Base-by-base conservation (phyloP, 441 rosid genomes). In the Pelargonium australe region DNA sequence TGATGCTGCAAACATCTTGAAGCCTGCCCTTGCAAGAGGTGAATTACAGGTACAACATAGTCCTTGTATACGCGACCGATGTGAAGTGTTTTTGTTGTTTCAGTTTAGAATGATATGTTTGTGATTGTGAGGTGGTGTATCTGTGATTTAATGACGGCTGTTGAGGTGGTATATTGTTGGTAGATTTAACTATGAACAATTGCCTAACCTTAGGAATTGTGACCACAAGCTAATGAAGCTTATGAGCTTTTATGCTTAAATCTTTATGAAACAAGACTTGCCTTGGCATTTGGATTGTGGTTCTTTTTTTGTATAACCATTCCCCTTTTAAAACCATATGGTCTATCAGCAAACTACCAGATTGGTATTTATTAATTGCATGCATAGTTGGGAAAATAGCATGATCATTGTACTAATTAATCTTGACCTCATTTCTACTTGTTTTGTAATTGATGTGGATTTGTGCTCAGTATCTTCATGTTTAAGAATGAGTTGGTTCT, bases 1-100 rank as follows among this genome's bases (percentile, higher is more conserved):
- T 74, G 99, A 90, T 77, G 92, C 96, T 72, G 99, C 98, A 67
- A 95, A 95, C 83, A 85, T 95, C 44, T 77, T 95, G 77, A 95
- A 95, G 81, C 99, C 99, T 51, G 83, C 96, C 66, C 99, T 95
- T 67, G 98, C 97, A 34, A 86, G 99, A 81, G 97, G 99, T 85
- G 96, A 92, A 87, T 72, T 92, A 70, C 91, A 90, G 93, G 96
- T 90, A 81, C 47, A 25, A 20, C 7, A 7, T 2, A 44, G 41
- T 63, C 40, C 31, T 2, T 63, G 11, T 23, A 13, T 7, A 7
- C 23, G 25, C 11, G 17, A 2, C 5, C 13, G 17, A 40, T n/a
- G 23, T 62, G 14, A 66, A 16, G 47, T 51, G 10, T 57, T n/a
- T 44, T 13, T 55, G 40, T 17, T 63, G 19, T 64, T 17, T 7